phyloP scores from a whole-genome alignment of 164 flowering plant species.

The Sextonia rubra region DNA sequence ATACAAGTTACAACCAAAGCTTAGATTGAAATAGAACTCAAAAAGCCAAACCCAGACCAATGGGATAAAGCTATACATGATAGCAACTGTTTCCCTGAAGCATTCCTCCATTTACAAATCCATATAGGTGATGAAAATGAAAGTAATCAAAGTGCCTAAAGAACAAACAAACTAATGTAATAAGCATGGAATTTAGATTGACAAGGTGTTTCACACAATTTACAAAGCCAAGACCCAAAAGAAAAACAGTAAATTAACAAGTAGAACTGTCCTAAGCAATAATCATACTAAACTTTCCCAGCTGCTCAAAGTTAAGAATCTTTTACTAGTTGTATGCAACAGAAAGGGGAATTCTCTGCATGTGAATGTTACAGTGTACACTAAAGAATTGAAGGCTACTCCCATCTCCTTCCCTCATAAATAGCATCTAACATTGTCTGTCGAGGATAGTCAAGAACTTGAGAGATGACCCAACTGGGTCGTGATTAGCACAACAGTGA shows the following conservation, averaged over 20 bases:
- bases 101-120: background rate
- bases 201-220: constrained; percentile 20
- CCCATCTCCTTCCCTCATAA: constrained; percentile 14
- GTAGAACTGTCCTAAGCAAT: constrained; percentile 13
- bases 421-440: constrained; percentile 24
- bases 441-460: constrained; percentile 10
- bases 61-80: too few relatives aligned
- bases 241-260: background rate
- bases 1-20: too few relatives aligned
- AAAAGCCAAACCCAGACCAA: too few relatives aligned
- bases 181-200: constrained; percentile 11
- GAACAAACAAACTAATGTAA: background rate
- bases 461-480: constrained; percentile 21
- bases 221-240: constrained; percentile 21
- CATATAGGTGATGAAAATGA: background rate
- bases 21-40: too few relatives aligned
- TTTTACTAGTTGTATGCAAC: constrained; percentile 19
- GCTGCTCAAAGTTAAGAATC: constrained; percentile 10
- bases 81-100: too few relatives aligned
- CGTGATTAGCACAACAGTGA: constrained; percentile 27
- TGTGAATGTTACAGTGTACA: constrained; percentile 34
- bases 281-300: constrained; percentile 14
- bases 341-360: background rate
- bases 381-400: constrained; percentile 29
- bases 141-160: background rate